Percentiles rank a stretch among this genome's conserved stretches.
phyloP scores from a whole-genome alignment of 2,329 filamentous ascomycete species.

The Penicillium sp. region DNA sequence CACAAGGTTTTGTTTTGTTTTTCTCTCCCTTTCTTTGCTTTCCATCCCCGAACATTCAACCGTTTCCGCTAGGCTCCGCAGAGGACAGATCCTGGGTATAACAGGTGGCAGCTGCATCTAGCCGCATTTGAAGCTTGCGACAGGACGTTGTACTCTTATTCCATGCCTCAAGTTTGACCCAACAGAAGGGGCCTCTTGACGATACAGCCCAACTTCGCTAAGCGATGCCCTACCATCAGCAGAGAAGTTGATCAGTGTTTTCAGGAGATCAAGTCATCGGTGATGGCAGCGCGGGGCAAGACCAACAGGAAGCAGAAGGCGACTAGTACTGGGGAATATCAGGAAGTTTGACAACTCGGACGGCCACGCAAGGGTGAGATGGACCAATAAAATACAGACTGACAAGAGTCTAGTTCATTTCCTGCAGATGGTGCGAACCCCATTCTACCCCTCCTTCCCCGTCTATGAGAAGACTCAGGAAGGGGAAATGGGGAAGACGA shows the following conservation, averaged over 20 bases:
- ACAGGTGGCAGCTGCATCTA: slow-evolving; percentile 29
- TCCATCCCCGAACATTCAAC: slow-evolving; percentile 8
- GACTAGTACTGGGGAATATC: slow-evolving; percentile 2
- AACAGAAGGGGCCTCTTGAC: not conserved
- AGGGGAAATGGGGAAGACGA: slow-evolving; percentile 4
- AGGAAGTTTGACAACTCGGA: slow-evolving; percentile 11
- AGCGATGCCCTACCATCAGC: slow-evolving; percentile 10
- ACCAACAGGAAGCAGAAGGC: slow-evolving; percentile 17
- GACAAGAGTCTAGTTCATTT: slow-evolving; percentile 20
- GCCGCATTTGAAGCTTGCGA: slow-evolving; percentile 24
- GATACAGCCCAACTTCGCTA: not conserved
- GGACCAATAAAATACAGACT: slow-evolving; percentile 18
- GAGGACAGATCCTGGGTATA: slow-evolving; percentile 26
- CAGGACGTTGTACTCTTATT: slow-evolving; percentile 1
- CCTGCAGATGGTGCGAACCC: slow-evolving; percentile 20
- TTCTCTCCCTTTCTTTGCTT: not conserved
- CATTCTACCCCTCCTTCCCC: slow-evolving; percentile 12
- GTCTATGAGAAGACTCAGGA: slow-evolving; percentile 2
- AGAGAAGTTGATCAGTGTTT: slow-evolving; percentile 5
- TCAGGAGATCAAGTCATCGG: slow-evolving; percentile 9
- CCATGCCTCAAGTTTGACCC: not conserved
- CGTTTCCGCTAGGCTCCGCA: slow-evolving; percentile 10
- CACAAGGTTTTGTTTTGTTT: slow-evolving; percentile 9
- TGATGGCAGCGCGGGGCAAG: slow-evolving; percentile 12
- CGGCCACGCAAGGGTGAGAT: slow-evolving; percentile 27